Evolutionary conservation across 1,139 yeast genomes (phyloP).

Genomic region (Entelexis paramagnoliae): DNA sequence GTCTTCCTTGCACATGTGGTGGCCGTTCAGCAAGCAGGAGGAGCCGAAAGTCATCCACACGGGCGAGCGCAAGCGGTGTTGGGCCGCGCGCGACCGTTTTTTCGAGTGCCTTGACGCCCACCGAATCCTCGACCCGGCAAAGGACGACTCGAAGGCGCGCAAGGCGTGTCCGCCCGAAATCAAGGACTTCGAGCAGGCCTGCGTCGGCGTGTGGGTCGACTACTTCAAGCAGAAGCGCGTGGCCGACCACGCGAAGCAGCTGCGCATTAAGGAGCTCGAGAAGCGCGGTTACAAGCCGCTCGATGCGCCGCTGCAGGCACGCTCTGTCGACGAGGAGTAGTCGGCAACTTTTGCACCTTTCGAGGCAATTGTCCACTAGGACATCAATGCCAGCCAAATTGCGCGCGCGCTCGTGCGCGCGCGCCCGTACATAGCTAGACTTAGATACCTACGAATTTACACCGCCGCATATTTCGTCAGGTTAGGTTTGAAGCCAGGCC

Average conservation of each 20-base stretch:
- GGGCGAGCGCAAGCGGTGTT: constrained; percentile 47
- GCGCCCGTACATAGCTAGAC: not conserved
- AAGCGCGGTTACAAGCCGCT: constrained; percentile 38
- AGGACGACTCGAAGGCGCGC: constrained; percentile 27
- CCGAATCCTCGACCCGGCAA: constrained; percentile 39
- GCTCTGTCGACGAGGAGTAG: constrained; percentile 14
- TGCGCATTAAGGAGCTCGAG: constrained; percentile 45
- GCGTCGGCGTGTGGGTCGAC: constrained; percentile 54
- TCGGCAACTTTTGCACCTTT: not conserved
- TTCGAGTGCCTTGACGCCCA: constrained; percentile 50
- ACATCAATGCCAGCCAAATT: too few species aligned
- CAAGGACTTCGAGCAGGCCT: constrained; percentile 41
- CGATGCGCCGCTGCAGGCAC: constrained; percentile 21
- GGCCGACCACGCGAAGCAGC: constrained; percentile 45
- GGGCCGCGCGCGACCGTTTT: constrained; percentile 56
- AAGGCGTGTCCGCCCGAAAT: constrained; percentile 40
- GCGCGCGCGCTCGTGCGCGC: too few species aligned
- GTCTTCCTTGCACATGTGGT: constrained; percentile 33
- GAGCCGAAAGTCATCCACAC: constrained; percentile 40
- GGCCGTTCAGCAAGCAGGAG: constrained; percentile 29
- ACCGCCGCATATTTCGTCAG: not conserved
- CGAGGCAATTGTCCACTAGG: not conserved
- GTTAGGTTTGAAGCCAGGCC: constrained; percentile 1
- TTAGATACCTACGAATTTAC: not conserved
- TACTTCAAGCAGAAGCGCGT: constrained; percentile 60